Evolutionary conservation across 2,329 filamentous ascomycete species (phyloP).

Genomic region (Talaromyces sp.): DNA sequence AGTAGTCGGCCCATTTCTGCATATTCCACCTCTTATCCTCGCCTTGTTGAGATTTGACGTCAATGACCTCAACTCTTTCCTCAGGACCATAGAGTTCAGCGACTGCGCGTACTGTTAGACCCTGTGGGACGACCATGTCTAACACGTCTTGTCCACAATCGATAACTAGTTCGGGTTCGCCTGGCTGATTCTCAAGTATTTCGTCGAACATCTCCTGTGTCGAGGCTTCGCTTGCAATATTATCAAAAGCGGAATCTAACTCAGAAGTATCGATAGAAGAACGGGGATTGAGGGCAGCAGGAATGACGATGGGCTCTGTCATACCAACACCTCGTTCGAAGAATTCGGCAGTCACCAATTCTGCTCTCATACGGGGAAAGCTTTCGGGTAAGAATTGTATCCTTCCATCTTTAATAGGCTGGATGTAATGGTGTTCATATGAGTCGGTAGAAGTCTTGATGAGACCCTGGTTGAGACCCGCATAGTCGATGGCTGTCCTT

Average conservation of each 20-base stretch:
- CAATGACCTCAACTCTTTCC: constrained; percentile 63
- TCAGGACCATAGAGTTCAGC: constrained; percentile 62
- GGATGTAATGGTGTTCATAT: constrained; percentile 65
- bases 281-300: constrained; percentile 58
- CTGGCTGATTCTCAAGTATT: constrained; percentile 31
- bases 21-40: constrained; percentile 64
- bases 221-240: constrained; percentile 32
- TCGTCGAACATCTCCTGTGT: constrained; percentile 42
- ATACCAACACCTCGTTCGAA: constrained; percentile 62
- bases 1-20: constrained; percentile 65
- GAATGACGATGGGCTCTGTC: constrained; percentile 64
- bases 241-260: constrained; percentile 24
- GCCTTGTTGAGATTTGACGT: constrained; percentile 66
- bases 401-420: constrained; percentile 63
- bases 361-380: constrained; percentile 62
- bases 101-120: constrained; percentile 61
- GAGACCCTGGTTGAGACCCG: constrained; percentile 63
- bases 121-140: constrained; percentile 65
- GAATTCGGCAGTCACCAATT: constrained; percentile 60
- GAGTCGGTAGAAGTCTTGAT: constrained; percentile 63
- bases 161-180: constrained; percentile 43
- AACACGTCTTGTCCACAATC: constrained; percentile 63
- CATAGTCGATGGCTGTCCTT: constrained; percentile 65
- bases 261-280: constrained; percentile 35
- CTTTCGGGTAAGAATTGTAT: constrained; percentile 59